phyloP scores from a whole-genome alignment of 2,329 filamentous ascomycete genomes.

The Cercospora brassicicola region DNA sequence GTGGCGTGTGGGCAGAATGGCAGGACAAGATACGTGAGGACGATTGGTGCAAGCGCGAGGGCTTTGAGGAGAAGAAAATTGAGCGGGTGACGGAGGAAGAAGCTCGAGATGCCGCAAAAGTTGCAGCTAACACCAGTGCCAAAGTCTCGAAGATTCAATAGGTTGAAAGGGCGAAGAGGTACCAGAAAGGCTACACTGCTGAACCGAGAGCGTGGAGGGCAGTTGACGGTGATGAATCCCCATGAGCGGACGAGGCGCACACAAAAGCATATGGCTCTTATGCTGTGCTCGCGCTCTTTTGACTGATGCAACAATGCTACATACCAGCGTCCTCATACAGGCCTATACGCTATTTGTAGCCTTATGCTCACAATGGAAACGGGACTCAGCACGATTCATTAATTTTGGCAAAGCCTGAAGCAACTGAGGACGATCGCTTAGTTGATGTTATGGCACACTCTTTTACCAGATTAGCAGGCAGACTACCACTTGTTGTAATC shows the following conservation, averaged over 20 bases:
- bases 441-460: background rate
- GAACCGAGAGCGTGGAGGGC: background rate
- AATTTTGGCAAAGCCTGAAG: background rate
- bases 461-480: background rate
- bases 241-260: background rate
- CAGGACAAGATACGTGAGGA: conserved; percentile 56
- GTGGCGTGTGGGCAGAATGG: conserved; percentile 59
- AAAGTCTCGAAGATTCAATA: background rate
- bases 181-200: background rate
- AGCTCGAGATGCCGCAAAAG: conserved; percentile 4
- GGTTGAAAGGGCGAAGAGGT: conserved; percentile 1
- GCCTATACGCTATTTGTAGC: background rate
- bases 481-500: background rate
- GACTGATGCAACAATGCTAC: background rate
- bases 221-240: background rate
- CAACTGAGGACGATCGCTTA: background rate
- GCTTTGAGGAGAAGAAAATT: background rate
- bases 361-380: background rate
- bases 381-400: background rate
- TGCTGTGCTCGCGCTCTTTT: background rate
- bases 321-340: background rate
- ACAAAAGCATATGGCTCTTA: background rate
- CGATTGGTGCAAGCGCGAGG: conserved; percentile 53
- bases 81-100: background rate
- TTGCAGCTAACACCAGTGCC: background rate